These are phyloP conservation scores for Brassica balearica DNA, from an alignment of 441 rosid genomes.

Conservation along the genomic window DNA sequence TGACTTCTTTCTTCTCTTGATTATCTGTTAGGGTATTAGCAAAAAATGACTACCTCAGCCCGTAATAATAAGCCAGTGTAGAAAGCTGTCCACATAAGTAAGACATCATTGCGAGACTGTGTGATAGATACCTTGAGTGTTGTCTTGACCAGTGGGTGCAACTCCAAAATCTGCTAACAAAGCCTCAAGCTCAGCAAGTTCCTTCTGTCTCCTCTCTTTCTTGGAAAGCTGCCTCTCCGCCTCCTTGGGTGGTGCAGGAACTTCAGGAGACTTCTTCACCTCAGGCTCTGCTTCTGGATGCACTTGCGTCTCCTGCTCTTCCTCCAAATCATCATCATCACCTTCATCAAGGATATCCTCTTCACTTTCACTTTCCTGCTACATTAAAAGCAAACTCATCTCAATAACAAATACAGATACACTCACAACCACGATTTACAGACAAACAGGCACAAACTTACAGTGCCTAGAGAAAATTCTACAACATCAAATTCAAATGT, in stretches of 20 bases:
- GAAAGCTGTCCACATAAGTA: neutral
- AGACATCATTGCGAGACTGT: neutral
- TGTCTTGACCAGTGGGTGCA: conserved; percentile 48
- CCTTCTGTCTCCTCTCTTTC: conserved; percentile 75
- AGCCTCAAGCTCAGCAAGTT: conserved; percentile 80
- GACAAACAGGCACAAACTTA: too few species aligned
- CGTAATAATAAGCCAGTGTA: neutral
- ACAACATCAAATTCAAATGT: too few species aligned
- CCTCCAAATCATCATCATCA: conserved; percentile 72
- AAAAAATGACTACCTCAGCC: neutral
- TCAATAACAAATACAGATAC: too few species aligned
- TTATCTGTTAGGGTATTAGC: conserved; percentile 28
- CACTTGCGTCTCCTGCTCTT: conserved; percentile 61
- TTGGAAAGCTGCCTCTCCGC: conserved; percentile 77
- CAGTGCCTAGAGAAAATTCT: too few species aligned
- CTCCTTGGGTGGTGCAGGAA: conserved; percentile 56
- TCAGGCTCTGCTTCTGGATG: conserved; percentile 48
- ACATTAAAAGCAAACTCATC: too few species aligned
- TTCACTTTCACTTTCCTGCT: conserved; percentile 62
- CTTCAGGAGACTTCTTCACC: conserved; percentile 49
- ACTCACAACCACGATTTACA: too few species aligned
- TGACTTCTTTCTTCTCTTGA: conserved; percentile 48
- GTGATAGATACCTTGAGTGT: conserved; percentile 51
- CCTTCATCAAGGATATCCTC: conserved; percentile 74
- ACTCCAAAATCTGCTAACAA: conserved; percentile 67